Evolutionary conservation across 1,284 basidiomycete genomes (phyloP).

Genomic region (Cutaneotrichosporon sp.): DNA sequence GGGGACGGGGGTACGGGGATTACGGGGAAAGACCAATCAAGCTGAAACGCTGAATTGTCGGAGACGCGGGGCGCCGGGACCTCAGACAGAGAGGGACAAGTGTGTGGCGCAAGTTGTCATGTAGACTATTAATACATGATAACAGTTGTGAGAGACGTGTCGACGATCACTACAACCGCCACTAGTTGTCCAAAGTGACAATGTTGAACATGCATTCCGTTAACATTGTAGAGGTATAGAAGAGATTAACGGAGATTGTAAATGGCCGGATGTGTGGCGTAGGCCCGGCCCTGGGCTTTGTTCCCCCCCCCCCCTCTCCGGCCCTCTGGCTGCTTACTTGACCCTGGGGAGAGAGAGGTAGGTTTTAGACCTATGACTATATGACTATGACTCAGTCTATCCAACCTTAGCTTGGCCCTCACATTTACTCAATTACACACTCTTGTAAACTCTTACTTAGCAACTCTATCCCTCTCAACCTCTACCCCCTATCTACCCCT

Average conservation of each 20-base stretch:
- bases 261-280: constrained; percentile 8
- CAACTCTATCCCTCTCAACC: background rate
- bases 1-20: too few species aligned
- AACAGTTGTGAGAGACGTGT: background rate
- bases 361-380: too few species aligned
- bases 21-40: background rate
- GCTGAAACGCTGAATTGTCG: too few species aligned
- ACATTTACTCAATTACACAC: too few species aligned
- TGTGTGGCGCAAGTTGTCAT: background rate
- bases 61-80: too few species aligned
- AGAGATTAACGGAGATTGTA: constrained; percentile 2
- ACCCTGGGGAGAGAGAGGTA: too few species aligned
- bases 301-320: too few species aligned
- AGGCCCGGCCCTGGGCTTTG: background rate
- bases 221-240: background rate
- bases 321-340: too few species aligned
- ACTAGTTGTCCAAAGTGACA: background rate
- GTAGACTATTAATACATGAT: background rate
- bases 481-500: background rate
- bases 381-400: too few species aligned
- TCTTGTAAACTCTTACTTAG: too few species aligned
- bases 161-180: background rate
- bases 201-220: background rate
- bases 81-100: too few species aligned
- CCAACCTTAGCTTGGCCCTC: too few species aligned